These are phyloP conservation scores for Leishmania aethiopica DNA, from an alignment of 208 protist genomes.

Conservation along the genomic window DNA sequence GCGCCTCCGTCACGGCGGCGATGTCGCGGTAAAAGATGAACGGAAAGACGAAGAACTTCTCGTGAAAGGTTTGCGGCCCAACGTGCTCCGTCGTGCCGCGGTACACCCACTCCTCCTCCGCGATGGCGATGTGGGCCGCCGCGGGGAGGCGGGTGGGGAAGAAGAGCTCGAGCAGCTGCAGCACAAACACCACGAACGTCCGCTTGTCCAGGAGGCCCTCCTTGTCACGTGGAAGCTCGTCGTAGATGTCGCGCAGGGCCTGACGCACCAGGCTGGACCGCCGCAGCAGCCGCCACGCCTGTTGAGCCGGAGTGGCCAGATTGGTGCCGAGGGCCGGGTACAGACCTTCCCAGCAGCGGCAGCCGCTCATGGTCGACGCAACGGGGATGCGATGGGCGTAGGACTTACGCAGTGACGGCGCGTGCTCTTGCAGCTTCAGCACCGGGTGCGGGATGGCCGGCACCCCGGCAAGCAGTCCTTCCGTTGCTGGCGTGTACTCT, in stretches of 20 bases:
- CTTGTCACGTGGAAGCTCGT: slow-evolving; percentile 56
- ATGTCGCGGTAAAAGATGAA: slow-evolving; percentile 82
- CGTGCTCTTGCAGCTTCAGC: slow-evolving; percentile 49
- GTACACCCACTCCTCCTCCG: slow-evolving; percentile 88
- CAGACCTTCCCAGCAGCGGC: slow-evolving; percentile 70
- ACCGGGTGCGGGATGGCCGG: slow-evolving; percentile 57
- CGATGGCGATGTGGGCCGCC: slow-evolving; percentile 62
- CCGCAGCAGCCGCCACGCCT: slow-evolving; percentile 23
- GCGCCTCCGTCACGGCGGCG: slow-evolving; percentile 45
- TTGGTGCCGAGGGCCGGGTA: slow-evolving; percentile 41
- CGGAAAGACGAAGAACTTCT: slow-evolving; percentile 82
- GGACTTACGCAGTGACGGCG: slow-evolving; percentile 34
- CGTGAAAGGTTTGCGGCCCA: slow-evolving; percentile 75
- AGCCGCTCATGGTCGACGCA: slow-evolving; percentile 34
- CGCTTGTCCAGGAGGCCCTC: slow-evolving; percentile 62
- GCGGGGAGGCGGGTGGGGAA: slow-evolving; percentile 60
- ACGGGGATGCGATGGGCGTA: slow-evolving; percentile 25
- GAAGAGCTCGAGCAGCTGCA: slow-evolving; percentile 81
- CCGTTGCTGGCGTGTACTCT: slow-evolving; percentile 11
- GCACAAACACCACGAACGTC: slow-evolving; percentile 73
- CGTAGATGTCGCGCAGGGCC: slow-evolving; percentile 72
- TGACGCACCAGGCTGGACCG: slow-evolving; percentile 47
- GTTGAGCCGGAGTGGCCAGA: slow-evolving; percentile 17
- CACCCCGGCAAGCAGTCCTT: slow-evolving; percentile 31
- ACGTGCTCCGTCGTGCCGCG: slow-evolving; percentile 79